Evolutionary conservation across 2,329 filamentous ascomycete genomes (phyloP), one percentile per base, ranked within the genome.

Genomic region (Plenodomus biglobosus): DNA sequence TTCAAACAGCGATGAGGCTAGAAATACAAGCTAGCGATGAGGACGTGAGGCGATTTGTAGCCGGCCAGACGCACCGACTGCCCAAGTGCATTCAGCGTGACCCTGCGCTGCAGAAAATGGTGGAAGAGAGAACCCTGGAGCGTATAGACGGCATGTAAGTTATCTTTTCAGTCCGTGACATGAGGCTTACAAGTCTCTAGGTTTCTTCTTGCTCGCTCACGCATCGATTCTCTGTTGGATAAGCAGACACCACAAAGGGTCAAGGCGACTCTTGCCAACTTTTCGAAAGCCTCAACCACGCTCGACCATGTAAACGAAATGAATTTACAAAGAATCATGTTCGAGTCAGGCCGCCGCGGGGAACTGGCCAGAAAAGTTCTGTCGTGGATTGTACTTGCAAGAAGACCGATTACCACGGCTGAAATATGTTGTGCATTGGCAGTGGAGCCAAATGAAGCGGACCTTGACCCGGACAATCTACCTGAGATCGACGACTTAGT

Each of bases 291-390:
- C n/a, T n/a, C n/a, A n/a, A n/a, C n/a, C n/a, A n/a, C n/a, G n/a
- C n/a, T n/a, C n/a, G n/a, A n/a, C n/a, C n/a, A n/a, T n/a, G n/a
- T n/a, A n/a, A n/a, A n/a, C n/a, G n/a, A n/a, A n/a, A n/a, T n/a
- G n/a, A n/a, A n/a, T n/a, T n/a, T n/a, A n/a, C 10, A 45, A 2
- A 64, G 76, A 16, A 77, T 81, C 20, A 38, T 71, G 15, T 48
- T 54, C 0, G 76, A 80, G 39, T 11, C 53, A 42, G 1, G 70
- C 67, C 3, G n/a, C n/a, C 53, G 67, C 8, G 30, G 35, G 18
- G 47, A 68, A 0, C 61, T 77, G 36, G 77, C 78, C 0, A 72
- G 64, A 30, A 44, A 36, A n/a, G 44, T 53, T 4, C 24, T 60
- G n/a, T 52, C 50, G 3, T 61, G 47, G 51, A 55, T 55, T 19